Evolutionary conservation across 805 yeast species (phyloP).

Genomic region (Kodamaea jinghongensis): DNA sequence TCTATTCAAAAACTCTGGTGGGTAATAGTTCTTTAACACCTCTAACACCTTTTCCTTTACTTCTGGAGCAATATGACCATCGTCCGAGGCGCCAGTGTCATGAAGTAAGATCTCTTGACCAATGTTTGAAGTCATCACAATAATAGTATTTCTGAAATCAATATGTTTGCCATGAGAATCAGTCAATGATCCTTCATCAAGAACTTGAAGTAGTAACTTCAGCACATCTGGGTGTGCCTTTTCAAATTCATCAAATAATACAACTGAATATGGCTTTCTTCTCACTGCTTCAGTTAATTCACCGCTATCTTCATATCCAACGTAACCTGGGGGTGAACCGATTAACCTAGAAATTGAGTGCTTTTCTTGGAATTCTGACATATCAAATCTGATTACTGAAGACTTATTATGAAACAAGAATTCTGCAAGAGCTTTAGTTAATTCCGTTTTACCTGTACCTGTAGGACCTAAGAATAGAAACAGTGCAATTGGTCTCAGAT

Average conservation of each 20-base stretch:
- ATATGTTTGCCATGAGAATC: conserved; percentile 94
- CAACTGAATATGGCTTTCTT: conserved; percentile 91
- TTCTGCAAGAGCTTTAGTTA: conserved; percentile 89
- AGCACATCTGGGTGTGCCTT: conserved; percentile 97
- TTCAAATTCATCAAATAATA: conserved; percentile 93
- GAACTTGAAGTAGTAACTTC: conserved; percentile 82
- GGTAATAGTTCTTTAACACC: conserved; percentile 67
- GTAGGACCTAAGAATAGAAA: conserved; percentile 98
- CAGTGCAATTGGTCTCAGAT: conserved; percentile 92
- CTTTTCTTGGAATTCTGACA: conserved; percentile 97
- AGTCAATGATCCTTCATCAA: conserved; percentile 92
- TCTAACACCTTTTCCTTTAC: conserved; percentile 63
- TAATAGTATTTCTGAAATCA: conserved; percentile 91
- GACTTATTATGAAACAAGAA: conserved; percentile 87
- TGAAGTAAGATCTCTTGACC: conserved; percentile 86
- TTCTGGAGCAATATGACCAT: conserved; percentile 53
- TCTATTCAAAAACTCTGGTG: conserved; percentile 95
- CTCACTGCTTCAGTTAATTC: conserved; percentile 95
- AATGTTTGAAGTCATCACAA: conserved; percentile 94
- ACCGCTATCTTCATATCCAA: conserved; percentile 94
- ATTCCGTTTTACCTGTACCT: conserved; percentile 97
- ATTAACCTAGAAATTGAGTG: conserved; percentile 87
- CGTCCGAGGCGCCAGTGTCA: conserved; percentile 57
- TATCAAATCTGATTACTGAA: conserved; percentile 88
- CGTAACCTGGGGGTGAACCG: conserved; percentile 98